Base-by-base conservation (phyloP, 2,329 filamentous ascomycete genomes). In the Trichoderma sp. region DNA sequence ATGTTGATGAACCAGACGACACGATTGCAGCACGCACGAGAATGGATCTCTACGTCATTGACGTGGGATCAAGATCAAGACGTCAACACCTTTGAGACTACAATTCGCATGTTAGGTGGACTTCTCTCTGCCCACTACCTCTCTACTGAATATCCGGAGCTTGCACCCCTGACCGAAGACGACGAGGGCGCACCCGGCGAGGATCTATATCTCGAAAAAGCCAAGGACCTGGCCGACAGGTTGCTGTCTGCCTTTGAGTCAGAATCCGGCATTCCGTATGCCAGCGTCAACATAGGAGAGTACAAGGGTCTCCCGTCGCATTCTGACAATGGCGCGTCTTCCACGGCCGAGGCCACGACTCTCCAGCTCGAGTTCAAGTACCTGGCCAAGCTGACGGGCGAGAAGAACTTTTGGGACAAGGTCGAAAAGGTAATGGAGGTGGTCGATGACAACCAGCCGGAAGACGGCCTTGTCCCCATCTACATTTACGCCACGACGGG, bases 341-440 rank as follows among this genome's bases (percentile, higher is more conserved):
- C 94, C 2, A 98, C 94, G 0, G 93, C 95, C 2, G 95, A 99
- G 80, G 90, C 94, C 0, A 92, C 94, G 3, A 95, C 90, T 9
- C 77, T 99, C 52, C 95, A 99, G 79, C 86, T 99, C 12, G 95
- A 99, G 76, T 92, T 98, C 82, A 98, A 98, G 77, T 99, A 99
- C 74, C 83, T 99, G 17, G 90, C 95, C 56, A 97, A 96, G 77
- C 82, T 99, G 66, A 99, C 93, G 0, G 95, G 95, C 43, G 95
- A 99, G 78, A 88, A 89, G 58, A 84, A 91, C 67, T 99, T 95
- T 77, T 99, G 95, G 95, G 88, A 95, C 70, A 89, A 88, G 72
- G 93, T 88, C 2, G 95, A 99, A 77, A 92, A 90, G 71, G 92
- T 96, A 1, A 98, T 99, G 85, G 79, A 96, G 74, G 85, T 96